Percentiles rank a stretch among this genome's conserved stretches.
phyloP scores from a whole-genome alignment of 176 grass and related monocot genomes.

The Zoysia japonica region DNA sequence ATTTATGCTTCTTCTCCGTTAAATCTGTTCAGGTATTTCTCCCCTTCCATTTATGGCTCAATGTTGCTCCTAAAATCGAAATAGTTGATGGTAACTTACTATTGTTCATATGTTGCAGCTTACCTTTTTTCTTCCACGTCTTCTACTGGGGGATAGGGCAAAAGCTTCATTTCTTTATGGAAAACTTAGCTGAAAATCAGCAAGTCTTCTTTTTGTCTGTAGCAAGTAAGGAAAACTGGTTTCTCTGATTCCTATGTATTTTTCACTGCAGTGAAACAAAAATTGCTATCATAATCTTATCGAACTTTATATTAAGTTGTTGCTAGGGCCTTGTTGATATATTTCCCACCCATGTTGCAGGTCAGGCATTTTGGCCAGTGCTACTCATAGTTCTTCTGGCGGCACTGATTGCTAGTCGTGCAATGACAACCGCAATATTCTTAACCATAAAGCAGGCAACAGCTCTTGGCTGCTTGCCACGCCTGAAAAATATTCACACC shows the following conservation, averaged over 20 bases:
- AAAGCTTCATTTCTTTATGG: conserved; percentile 83
- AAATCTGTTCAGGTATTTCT: conserved; percentile 83
- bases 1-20: conserved; percentile 98
- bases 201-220: conserved; percentile 98
- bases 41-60: neutral
- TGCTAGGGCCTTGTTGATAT: neutral
- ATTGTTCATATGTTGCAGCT: conserved; percentile 65
- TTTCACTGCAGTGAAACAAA: conserved; percentile 26
- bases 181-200: conserved; percentile 82
- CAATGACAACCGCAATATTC: conserved; percentile 97
- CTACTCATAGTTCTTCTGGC: conserved; percentile 77
- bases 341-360: conserved; percentile 51
- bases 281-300: neutral
- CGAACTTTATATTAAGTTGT: neutral
- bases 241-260: conserved; percentile 29
- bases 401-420: conserved; percentile 90
- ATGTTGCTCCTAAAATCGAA: conserved; percentile 15
- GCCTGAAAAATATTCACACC: conserved; percentile 97
- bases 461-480: conserved; percentile 93
- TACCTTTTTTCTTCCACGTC: conserved; percentile 96
- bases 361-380: conserved; percentile 79
- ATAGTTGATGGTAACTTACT: conserved; percentile 41
- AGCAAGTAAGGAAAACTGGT: conserved; percentile 71
- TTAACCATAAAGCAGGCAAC: conserved; percentile 93
- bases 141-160: conserved; percentile 94